Evolutionary conservation across 192 early-diverging fungal species (phyloP).

Genomic region (Backusella parvicylindrica): DNA sequence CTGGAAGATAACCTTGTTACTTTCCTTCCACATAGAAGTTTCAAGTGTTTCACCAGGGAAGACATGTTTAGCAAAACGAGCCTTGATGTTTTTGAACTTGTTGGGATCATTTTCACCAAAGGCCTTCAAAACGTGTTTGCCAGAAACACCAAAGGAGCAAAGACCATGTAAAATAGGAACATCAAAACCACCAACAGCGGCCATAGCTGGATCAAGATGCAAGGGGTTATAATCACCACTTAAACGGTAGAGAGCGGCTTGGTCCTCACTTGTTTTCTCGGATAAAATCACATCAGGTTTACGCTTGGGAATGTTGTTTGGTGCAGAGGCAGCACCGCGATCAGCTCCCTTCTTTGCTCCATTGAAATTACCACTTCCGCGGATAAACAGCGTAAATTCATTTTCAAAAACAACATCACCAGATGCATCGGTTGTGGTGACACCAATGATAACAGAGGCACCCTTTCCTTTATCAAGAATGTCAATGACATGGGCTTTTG

Average conservation of each 20-base stretch:
- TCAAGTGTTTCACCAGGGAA: conserved; percentile 96
- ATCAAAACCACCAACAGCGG: conserved; percentile 91
- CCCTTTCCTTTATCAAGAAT: conserved; percentile 98
- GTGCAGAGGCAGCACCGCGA: conserved; percentile 75
- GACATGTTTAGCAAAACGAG: conserved; percentile 83
- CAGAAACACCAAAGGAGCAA: conserved; percentile 87
- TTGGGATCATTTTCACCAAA: conserved; percentile 70
- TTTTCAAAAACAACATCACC: conserved; percentile 78
- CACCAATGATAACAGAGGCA: conserved; percentile 74
- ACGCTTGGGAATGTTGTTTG: conserved; percentile 78
- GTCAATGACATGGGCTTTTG: conserved; percentile 79
- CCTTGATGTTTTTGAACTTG: conserved; percentile 84
- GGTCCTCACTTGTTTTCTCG: conserved; percentile 87
- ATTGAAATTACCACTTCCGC: conserved; percentile 88
- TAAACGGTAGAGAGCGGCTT: conserved; percentile 93
- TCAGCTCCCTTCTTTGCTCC: conserved; percentile 69
- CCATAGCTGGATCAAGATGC: conserved; percentile 96
- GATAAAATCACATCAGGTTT: conserved; percentile 77
- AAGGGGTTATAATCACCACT: conserved; percentile 96
- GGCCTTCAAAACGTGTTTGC: conserved; percentile 80
- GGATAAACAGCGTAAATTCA: conserved; percentile 93
- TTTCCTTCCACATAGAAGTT: conserved; percentile 96
- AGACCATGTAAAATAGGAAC: conserved; percentile 97
- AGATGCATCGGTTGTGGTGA: conserved; percentile 72
- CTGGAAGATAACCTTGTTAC: conserved; percentile 88